These are phyloP conservation scores for Trypanosoma boissoni DNA, from an alignment of 208 protist species.

Conservation along the genomic window DNA sequence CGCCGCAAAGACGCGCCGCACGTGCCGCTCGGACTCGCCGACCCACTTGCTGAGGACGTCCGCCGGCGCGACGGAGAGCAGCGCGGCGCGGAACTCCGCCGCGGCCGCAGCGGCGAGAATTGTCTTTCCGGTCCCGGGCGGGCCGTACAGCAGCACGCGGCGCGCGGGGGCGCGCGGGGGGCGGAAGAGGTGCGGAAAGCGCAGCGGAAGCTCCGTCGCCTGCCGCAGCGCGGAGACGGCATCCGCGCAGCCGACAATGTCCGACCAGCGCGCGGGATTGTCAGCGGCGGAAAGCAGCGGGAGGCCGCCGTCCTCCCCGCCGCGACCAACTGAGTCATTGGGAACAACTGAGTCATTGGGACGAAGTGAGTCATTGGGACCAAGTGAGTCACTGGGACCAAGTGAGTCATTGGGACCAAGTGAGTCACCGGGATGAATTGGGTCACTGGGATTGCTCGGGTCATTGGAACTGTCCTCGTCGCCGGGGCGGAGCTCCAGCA, in stretches of 20 bases:
- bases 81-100: slow-evolving; percentile 84
- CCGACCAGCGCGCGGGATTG: slow-evolving; percentile 56
- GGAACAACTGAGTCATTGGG: too few species aligned
- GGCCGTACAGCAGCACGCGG: slow-evolving; percentile 91
- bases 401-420: too few species aligned
- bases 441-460: too few species aligned
- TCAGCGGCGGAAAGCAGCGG: not conserved
- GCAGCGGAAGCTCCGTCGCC: slow-evolving; percentile 95
- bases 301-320: not conserved
- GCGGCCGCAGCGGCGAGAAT: slow-evolving; percentile 92
- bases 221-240: slow-evolving; percentile 97
- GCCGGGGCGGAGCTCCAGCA: slow-evolving; percentile 25
- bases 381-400: too few species aligned
- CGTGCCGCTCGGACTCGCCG: slow-evolving; percentile 96
- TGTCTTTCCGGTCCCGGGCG: slow-evolving; percentile 82
- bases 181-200: slow-evolving; percentile 96
- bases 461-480: not conserved
- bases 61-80: slow-evolving; percentile 92
- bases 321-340: too few species aligned
- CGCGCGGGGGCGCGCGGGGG: slow-evolving; percentile 88
- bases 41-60: slow-evolving; percentile 97
- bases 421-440: too few species aligned
- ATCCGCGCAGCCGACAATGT: slow-evolving; percentile 94
- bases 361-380: too few species aligned
- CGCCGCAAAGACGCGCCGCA: slow-evolving; percentile 91